Conservation (phyloP, 2,329 filamentous ascomycete genomes). For the Tolypocladium pustulatum region DNA sequence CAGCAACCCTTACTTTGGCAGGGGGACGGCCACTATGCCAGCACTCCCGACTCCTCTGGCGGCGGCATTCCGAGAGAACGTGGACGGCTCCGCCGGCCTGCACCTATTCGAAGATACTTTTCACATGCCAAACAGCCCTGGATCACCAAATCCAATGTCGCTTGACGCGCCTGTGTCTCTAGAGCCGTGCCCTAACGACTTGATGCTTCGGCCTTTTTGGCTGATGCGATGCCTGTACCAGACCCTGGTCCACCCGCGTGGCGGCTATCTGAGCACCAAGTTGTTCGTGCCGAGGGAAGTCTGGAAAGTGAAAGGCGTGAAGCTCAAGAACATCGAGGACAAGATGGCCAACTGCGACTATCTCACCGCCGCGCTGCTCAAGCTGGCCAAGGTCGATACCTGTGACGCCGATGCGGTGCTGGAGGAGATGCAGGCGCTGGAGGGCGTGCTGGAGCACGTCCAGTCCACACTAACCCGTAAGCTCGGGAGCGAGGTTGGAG, state of each 20-base stretch:
- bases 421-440: constrained; percentile 87
- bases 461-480: constrained; percentile 69
- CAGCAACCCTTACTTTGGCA: constrained; percentile 55
- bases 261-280: constrained; percentile 83
- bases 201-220: constrained; percentile 92
- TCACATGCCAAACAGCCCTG: constrained; percentile 54
- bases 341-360: constrained; percentile 89
- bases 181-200: constrained; percentile 84
- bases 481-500: constrained; percentile 85
- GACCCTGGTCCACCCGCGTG: constrained; percentile 80
- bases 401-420: constrained; percentile 84
- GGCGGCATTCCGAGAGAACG: constrained; percentile 48
- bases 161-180: constrained; percentile 63
- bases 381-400: constrained; percentile 74
- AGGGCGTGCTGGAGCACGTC: constrained; percentile 76
- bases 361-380: constrained; percentile 77
- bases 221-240: constrained; percentile 91
- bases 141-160: constrained; percentile 52
- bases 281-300: constrained; percentile 88
- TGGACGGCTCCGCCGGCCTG: constrained; percentile 51
- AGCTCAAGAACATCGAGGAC: constrained; percentile 83
- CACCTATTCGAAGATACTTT: constrained; percentile 80
- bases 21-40: constrained; percentile 40
- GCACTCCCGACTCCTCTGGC: constrained; percentile 58
- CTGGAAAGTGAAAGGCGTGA: constrained; percentile 89